These are phyloP conservation scores for Keithomyces neogunnii DNA, from an alignment of 2,329 filamentous ascomycete species.

Conservation along the genomic window DNA sequence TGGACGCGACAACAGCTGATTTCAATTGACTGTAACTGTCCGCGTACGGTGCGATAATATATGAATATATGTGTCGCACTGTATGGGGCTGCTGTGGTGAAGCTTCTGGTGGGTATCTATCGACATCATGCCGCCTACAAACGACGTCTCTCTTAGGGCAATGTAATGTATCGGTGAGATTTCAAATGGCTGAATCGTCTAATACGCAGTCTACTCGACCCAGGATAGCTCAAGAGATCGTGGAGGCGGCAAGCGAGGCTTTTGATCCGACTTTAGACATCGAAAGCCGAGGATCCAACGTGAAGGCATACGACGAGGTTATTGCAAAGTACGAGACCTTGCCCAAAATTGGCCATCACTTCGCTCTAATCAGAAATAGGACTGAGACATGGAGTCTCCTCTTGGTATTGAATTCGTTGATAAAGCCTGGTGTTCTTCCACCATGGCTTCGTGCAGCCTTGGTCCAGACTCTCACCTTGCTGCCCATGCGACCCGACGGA, in stretches of 20 bases:
- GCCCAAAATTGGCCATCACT: not conserved
- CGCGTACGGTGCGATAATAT: not conserved
- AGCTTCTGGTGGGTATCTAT: not conserved
- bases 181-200: conserved; percentile 19
- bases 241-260: conserved; percentile 36
- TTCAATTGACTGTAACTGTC: not conserved
- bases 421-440: conserved; percentile 52
- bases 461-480: conserved; percentile 45
- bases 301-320: conserved; percentile 35
- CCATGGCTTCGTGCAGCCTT: conserved; percentile 51
- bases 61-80: not conserved
- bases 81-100: not conserved
- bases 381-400: conserved; percentile 43
- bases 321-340: conserved; percentile 35
- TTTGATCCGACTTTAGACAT: conserved; percentile 35
- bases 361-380: conserved; percentile 14
- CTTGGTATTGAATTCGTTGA: conserved; percentile 52
- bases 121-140: not conserved
- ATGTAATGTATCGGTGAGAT: not conserved
- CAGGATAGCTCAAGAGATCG: conserved; percentile 24
- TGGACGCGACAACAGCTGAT: conserved; percentile 20
- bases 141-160: not conserved
- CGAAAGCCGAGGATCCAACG: conserved; percentile 24
- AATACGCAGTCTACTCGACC: conserved; percentile 13
- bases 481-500: conserved; percentile 55